Percentiles rank a stretch among this genome's conserved stretches.
Conservation (phyloP, 2,329 filamentous ascomycete genomes). For the Capronia americana region DNA sequence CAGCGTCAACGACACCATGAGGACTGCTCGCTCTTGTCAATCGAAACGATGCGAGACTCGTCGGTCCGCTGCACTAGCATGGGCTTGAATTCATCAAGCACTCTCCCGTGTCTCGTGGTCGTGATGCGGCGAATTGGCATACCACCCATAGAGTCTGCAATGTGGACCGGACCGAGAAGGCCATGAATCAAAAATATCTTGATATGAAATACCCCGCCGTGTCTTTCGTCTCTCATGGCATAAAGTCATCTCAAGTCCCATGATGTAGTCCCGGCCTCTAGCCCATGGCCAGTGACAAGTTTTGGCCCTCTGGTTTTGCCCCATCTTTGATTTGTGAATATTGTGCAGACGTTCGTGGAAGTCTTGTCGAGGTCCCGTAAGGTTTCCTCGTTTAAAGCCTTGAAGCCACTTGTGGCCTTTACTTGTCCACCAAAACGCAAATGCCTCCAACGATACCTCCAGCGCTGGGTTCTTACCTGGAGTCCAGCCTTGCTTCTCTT, state of each 20-base stretch:
- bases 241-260: background rate
- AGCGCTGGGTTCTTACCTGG: slow-evolving; percentile 47
- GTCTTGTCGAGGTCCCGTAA: background rate
- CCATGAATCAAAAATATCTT: background rate
- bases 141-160: background rate
- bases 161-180: background rate
- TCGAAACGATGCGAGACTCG: background rate
- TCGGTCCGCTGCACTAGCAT: background rate
- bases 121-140: background rate
- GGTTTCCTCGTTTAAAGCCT: background rate
- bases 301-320: background rate
- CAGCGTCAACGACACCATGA: background rate
- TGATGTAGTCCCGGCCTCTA: background rate
- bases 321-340: background rate
- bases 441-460: slow-evolving; percentile 52
- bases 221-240: background rate
- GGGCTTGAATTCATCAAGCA: background rate
- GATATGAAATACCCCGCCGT: background rate
- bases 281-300: background rate
- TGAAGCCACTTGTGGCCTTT: background rate
- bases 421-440: background rate
- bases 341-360: background rate
- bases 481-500: slow-evolving; percentile 43
- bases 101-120: background rate
- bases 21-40: background rate